These are phyloP conservation scores for Filobasidium floriforme DNA, from an alignment of 768 basidiomycete species.

Conservation along the genomic window DNA sequence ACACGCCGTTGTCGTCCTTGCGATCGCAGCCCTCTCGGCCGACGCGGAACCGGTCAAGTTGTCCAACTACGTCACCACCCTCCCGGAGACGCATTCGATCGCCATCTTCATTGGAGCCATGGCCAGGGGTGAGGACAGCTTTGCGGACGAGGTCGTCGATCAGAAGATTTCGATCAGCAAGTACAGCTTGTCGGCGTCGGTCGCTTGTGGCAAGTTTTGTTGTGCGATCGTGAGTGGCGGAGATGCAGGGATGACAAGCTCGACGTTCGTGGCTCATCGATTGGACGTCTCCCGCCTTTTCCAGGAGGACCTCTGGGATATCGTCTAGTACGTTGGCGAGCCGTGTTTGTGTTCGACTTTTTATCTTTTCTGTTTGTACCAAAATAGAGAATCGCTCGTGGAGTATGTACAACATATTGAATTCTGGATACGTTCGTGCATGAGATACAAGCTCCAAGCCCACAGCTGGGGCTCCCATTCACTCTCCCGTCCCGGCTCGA, in stretches of 20 bases:
- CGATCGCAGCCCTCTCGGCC: conserved; percentile 70
- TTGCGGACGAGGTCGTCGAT: conserved; percentile 89
- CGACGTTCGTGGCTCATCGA: not conserved
- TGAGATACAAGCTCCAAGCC: too few relatives aligned
- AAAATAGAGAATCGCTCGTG: too few relatives aligned
- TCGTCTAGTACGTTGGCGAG: conserved; percentile 54
- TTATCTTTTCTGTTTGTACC: too few relatives aligned
- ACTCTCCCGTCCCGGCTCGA: too few relatives aligned
- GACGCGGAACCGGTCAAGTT: conserved; percentile 76
- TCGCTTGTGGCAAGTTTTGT: conserved; percentile 92
- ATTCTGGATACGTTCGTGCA: too few relatives aligned
- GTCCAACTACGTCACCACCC: conserved; percentile 71
- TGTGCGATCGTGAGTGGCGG: conserved; percentile 34
- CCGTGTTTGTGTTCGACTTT: too few relatives aligned
- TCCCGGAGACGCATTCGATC: conserved; percentile 79
- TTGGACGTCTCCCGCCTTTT: conserved; percentile 52
- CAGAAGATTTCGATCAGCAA: conserved; percentile 95
- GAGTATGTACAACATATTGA: too few relatives aligned
- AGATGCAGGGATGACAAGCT: conserved; percentile 7
- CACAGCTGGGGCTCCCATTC: too few relatives aligned
- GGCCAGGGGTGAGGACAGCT: conserved; percentile 93
- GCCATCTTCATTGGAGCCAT: conserved; percentile 97
- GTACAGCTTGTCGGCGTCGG: conserved; percentile 72
- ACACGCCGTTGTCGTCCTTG: too few relatives aligned
- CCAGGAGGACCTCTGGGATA: conserved; percentile 93